phyloP scores from a whole-genome alignment of 305 asterid genomes.

The Fraxinus paxiana region DNA sequence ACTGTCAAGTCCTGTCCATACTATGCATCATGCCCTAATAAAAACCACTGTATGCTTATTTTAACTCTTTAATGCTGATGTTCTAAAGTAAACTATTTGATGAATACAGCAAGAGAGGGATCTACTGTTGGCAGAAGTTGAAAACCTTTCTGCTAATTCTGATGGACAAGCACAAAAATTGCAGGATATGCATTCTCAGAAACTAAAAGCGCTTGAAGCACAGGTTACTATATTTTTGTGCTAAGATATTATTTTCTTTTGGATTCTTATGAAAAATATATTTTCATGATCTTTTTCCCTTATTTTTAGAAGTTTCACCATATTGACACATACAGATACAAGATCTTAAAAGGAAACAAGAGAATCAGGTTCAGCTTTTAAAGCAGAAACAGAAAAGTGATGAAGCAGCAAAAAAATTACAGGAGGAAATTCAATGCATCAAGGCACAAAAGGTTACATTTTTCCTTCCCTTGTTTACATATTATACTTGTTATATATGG shows the following conservation, averaged over 20 bases:
- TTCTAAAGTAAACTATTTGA: constrained; percentile 12
- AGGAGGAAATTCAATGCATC: constrained; percentile 94
- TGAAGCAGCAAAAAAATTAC: constrained; percentile 88
- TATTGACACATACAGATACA: constrained; percentile 56
- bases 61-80: constrained; percentile 6
- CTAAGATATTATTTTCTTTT: not conserved
- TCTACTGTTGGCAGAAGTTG: constrained; percentile 77
- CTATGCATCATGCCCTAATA: not conserved
- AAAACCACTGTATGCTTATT: not conserved
- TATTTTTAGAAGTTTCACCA: not conserved
- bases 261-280: not conserved
- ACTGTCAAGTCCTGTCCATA: not conserved
- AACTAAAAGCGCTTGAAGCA: constrained; percentile 77
- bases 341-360: constrained; percentile 96
- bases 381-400: constrained; percentile 98
- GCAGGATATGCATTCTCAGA: constrained; percentile 85
- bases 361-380: constrained; percentile 85
- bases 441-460: constrained; percentile 85
- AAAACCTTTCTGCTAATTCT: constrained; percentile 83
- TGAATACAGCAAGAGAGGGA: constrained; percentile 77
- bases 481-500: constrained; percentile 2
- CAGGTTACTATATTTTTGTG: constrained; percentile 49
- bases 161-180: constrained; percentile 85
- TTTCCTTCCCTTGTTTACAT: constrained; percentile 12
- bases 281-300: constrained; percentile 9